phyloP scores from a whole-genome alignment of 495 filamentous ascomycete species.

The Neurospora sp. region DNA sequence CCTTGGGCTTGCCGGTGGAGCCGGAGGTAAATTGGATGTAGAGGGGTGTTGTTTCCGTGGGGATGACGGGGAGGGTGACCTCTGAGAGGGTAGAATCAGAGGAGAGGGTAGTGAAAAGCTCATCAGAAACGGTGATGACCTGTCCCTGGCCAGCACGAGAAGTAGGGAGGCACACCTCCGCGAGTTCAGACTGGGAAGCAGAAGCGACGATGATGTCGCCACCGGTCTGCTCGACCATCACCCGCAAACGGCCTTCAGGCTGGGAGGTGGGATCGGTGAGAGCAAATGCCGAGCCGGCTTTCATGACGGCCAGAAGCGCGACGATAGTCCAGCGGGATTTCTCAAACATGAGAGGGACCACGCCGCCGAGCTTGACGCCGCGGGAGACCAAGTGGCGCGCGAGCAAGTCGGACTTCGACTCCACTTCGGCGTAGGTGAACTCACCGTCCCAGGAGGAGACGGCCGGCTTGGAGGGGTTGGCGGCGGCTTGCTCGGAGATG shows the following conservation, averaged over 20 bases:
- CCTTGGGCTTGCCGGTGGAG: slow-evolving; percentile 39
- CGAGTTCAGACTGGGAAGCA: slow-evolving; percentile 18
- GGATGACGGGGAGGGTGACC: slow-evolving; percentile 13
- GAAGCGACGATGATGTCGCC: slow-evolving; percentile 47
- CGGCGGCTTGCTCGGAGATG: slow-evolving; percentile 21
- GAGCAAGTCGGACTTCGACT: slow-evolving; percentile 35
- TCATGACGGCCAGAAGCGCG: slow-evolving; percentile 42
- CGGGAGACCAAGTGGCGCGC: slow-evolving; percentile 29
- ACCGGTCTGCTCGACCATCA: slow-evolving; percentile 41
- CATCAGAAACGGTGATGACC: slow-evolving; percentile 11
- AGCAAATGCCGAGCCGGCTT: slow-evolving; percentile 37
- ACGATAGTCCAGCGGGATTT: slow-evolving; percentile 45
- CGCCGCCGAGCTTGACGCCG: slow-evolving; percentile 36
- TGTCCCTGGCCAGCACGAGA: not conserved
- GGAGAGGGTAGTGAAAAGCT: not conserved
- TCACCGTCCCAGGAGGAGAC: slow-evolving; percentile 47
- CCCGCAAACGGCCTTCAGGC: slow-evolving; percentile 38
- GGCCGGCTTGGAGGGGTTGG: slow-evolving; percentile 19
- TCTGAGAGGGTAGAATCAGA: not conserved
- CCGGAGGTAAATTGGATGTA: slow-evolving; percentile 41
- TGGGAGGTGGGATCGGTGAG: slow-evolving; percentile 31
- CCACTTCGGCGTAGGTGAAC: slow-evolving; percentile 46
- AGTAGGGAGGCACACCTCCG: slow-evolving; percentile 16
- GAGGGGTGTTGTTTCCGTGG: slow-evolving; percentile 16
- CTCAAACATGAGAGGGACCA: slow-evolving; percentile 45